A percentile compares a stretch with the other conserved stretches of the same genome.
Evolutionary conservation across 768 basidiomycete species (phyloP).

Genomic region (Pulveroboletus sp.): DNA sequence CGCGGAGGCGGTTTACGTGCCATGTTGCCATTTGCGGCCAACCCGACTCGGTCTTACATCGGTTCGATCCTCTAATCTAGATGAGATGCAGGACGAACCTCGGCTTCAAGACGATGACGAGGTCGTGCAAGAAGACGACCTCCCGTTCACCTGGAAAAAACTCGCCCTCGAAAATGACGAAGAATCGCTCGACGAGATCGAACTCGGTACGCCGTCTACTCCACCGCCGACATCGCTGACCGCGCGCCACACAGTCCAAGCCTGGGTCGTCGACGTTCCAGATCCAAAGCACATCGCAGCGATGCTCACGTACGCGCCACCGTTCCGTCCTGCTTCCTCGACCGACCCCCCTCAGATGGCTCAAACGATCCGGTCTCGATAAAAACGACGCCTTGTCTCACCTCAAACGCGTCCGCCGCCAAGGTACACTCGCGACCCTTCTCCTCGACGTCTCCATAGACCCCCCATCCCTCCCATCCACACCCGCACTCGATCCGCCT

Average conservation of each 20-base stretch:
- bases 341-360: constrained; percentile 48
- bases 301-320: constrained; percentile 53
- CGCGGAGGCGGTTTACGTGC: constrained; percentile 36
- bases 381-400: constrained; percentile 55
- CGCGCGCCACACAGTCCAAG: constrained; percentile 49
- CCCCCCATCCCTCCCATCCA: constrained; percentile 49
- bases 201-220: constrained; percentile 23
- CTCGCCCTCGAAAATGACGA: constrained; percentile 54
- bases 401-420: constrained; percentile 72
- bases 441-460: constrained; percentile 44
- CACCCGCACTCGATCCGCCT: constrained; percentile 46
- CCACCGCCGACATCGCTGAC: not conserved
- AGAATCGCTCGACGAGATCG: constrained; percentile 55
- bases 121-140: constrained; percentile 49
- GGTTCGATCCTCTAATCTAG: constrained; percentile 45
- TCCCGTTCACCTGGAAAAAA: constrained; percentile 65
- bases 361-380: constrained; percentile 60
- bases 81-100: constrained; percentile 2
- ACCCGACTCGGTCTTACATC: constrained; percentile 48
- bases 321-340: not conserved
- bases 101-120: too few relatives aligned
- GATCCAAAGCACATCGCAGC: constrained; percentile 54
- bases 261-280: constrained; percentile 75
- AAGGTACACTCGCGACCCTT: constrained; percentile 43
- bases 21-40: constrained; percentile 29